Evolutionary conservation across 192 early-diverging fungal genomes (phyloP).

Genomic region (Backusella westeae): DNA sequence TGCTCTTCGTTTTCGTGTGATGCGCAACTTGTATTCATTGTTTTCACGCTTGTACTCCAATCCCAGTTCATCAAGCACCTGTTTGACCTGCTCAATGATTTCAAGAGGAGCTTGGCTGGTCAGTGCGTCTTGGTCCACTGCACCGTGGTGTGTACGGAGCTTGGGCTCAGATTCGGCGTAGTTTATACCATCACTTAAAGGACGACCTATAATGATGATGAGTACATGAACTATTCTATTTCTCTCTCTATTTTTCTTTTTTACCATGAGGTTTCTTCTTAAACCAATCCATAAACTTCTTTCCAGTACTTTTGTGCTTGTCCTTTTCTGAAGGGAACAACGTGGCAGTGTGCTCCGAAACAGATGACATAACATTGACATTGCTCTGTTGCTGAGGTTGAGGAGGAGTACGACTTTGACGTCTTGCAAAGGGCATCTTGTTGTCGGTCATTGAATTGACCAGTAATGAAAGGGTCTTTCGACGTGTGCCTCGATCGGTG

Average conservation of each 20-base stretch:
- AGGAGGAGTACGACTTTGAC: neutral
- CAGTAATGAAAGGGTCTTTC: conserved; percentile 32
- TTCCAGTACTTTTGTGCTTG: conserved; percentile 45
- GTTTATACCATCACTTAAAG: conserved; percentile 21
- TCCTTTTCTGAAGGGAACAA: conserved; percentile 13
- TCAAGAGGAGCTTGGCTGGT: conserved; percentile 64
- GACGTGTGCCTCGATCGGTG: conserved; percentile 24
- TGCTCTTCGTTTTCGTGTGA: conserved; percentile 43
- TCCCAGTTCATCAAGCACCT: conserved; percentile 48
- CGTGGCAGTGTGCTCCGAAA: conserved; percentile 18
- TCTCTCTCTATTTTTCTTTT: neutral
- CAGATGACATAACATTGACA: conserved; percentile 14
- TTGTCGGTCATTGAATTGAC: conserved; percentile 30
- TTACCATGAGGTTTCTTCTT: conserved; percentile 57
- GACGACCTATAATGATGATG: neutral
- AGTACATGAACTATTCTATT: neutral
- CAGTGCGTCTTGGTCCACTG: conserved; percentile 67
- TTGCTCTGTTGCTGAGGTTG: neutral
- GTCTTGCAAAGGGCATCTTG: conserved; percentile 12
- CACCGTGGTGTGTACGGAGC: conserved; percentile 71
- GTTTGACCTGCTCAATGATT: conserved; percentile 65
- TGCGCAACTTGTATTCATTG: conserved; percentile 54
- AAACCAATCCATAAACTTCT: conserved; percentile 78
- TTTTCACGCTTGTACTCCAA: conserved; percentile 53
- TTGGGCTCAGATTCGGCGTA: conserved; percentile 36